Base-by-base conservation (phyloP, 305 asterid genomes). In the Fraxinus floribunda region DNA sequence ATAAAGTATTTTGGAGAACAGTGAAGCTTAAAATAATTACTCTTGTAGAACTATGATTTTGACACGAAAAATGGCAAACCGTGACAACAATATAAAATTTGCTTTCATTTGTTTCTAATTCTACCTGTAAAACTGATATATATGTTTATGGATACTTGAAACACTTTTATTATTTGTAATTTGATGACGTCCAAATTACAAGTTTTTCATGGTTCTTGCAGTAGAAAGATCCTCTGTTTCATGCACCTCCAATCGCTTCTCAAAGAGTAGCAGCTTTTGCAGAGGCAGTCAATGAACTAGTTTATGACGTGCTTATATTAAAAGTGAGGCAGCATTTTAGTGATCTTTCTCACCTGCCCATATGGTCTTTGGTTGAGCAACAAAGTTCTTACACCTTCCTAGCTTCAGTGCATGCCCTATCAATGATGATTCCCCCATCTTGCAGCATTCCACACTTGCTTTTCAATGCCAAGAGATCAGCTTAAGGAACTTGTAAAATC, bases 221-320 rank as follows among this genome's bases (percentile, higher is more conserved):
- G 97, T 92, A 98, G 15, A 97, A 97, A 88, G 99, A 97, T 91
- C 97, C 98, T 78, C 89, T 98, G 83, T 97, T 97, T 86, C 99
- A 95, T 74, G 98, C 99, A 81, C 98, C 93, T 83, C 98, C 98
- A 49, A 87, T 88, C 84, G 92, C 98, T 81, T 93, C 98, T 84
- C 97, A 95, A 85, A 89, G 99, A 81, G 94, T 92, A 78, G 87
- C 94, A 71, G 97, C 98, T 80, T 97, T 97, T 88, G 90, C 94
- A 2, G 98, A 93, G 82, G 94, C 97, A 77, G 99, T 97, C 73
- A 95, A 90, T 84, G 99, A 97, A 81, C 93, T 95, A 82, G 99
- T 97, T 74, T 97, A 95, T 66, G 98, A 97, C 81, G 99, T 92
- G 72, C 98, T 97, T 78, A 89, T 94, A 83, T 85, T 94, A 77